Evolutionary conservation across 2,329 filamentous ascomycete species (phyloP).

Genomic region (Diaporthe sp.): DNA sequence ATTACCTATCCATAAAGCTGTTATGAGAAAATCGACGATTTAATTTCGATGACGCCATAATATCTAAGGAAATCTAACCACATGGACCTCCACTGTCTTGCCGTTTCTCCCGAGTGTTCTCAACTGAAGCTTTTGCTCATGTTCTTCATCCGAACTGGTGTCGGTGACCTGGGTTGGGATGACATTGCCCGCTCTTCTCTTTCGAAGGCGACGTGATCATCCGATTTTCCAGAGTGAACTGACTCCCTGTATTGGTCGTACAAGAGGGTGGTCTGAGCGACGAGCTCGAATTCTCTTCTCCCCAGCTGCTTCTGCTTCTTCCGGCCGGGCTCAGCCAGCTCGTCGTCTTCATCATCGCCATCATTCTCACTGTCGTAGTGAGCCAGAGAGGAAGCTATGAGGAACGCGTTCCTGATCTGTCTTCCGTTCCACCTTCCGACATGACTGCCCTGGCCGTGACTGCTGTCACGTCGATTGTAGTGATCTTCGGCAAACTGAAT

Average conservation of each 20-base stretch:
- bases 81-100: background rate
- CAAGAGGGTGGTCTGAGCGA: conserved; percentile 1
- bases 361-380: conserved; percentile 6
- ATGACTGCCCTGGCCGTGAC: conserved; percentile 23
- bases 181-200: conserved; percentile 9
- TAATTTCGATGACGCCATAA: background rate
- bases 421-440: conserved; percentile 50
- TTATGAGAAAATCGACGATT: too few species aligned
- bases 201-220: background rate
- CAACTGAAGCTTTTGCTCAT: background rate
- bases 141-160: background rate
- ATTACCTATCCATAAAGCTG: too few species aligned
- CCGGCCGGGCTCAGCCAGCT: background rate
- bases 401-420: conserved; percentile 53
- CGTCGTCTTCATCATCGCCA: background rate
- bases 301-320: conserved; percentile 28
- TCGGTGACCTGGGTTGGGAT: background rate
- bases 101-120: background rate
- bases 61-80: background rate
- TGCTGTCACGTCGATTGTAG: background rate
- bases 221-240: conserved; percentile 12
- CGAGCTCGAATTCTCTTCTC: conserved; percentile 5
- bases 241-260: conserved; percentile 26
- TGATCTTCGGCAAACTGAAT: conserved; percentile 21
- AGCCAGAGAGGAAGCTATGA: conserved; percentile 45